Evolutionary conservation across 2,329 filamentous ascomycete genomes (phyloP), one percentile per base, ranked within the genome.

Genomic region (Ophioceras dolichostomum): DNA sequence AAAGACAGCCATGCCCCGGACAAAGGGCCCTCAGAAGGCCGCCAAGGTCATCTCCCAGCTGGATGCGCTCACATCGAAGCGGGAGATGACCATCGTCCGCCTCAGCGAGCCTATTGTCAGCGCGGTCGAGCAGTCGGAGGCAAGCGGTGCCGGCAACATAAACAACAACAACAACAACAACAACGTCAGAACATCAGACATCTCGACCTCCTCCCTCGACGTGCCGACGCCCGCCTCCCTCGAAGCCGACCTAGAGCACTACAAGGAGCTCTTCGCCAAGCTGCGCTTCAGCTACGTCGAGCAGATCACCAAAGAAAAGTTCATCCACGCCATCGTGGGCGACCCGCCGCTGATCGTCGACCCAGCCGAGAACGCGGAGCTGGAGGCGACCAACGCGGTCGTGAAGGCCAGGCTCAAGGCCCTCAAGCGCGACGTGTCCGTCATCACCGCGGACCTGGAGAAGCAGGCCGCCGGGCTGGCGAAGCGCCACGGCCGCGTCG

Each of bases 281-380:
- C 71, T 96, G 28, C 85, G 89, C 48, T 96, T 96, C 66, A 93
- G 84, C 45, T 96, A 96, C 60, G 83, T 95, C 49, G 91, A 98
- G 61, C 91, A 96, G 65, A 87, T 96, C 44, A 96, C 89, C 32
- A 98, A 96, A 61, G 91, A 98, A 58, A 94, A 94, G 53, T 96
- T 95, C 58, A 79, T 98, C 38, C 84, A 87, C 47, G 80, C 84
- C 45, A 93, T 96, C 48, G 86, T 93, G 13, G 86, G 85, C 44
- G 84, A 94, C 44, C 86, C 88, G 34, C 91, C 89, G 0, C 69
- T 88, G 13, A 81, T 96, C 32, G 83, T 94, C 40, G 80, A 80
- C 29, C 75, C 79, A 31, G 73, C 79, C 48, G 88, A 96, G 53
- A 96, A 95, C 54, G 64, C 80, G 34, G 77, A 79, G 40, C 61